phyloP scores from a whole-genome alignment of 2,329 filamentous ascomycete species.

The Penicillium sp. region DNA sequence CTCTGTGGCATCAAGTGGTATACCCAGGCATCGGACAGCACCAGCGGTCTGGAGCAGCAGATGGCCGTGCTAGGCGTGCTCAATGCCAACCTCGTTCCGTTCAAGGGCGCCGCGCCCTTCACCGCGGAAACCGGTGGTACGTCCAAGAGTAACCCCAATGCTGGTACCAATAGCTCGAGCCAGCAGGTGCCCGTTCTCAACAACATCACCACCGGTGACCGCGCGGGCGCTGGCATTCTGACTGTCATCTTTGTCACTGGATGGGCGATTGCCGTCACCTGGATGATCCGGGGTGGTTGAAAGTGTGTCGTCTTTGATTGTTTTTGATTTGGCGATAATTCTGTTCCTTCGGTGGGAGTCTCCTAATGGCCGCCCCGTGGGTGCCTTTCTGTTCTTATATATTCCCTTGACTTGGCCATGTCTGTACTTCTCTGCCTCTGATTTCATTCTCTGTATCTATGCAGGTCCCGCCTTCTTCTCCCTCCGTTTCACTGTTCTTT shows the following conservation, averaged over 20 bases:
- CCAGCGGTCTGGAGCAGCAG: constrained; percentile 42
- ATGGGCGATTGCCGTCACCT: constrained; percentile 32
- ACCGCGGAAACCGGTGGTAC: constrained; percentile 60
- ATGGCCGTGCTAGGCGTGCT: constrained; percentile 45
- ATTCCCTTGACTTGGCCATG: constrained; percentile 8
- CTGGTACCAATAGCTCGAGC: constrained; percentile 34
- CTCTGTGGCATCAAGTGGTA: constrained; percentile 57
- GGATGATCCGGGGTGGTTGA: constrained; percentile 33
- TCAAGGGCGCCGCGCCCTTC: constrained; percentile 39
- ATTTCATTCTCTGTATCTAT: constrained; percentile 14
- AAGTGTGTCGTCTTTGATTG: background rate
- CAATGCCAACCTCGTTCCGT: constrained; percentile 31
- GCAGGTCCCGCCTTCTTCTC: background rate
- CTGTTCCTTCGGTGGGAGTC: background rate
- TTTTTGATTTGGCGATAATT: background rate
- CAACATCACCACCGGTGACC: constrained; percentile 37
- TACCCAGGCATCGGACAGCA: constrained; percentile 38
- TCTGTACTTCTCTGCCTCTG: constrained; percentile 3
- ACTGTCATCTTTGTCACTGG: constrained; percentile 33
- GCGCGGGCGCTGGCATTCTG: constrained; percentile 39
- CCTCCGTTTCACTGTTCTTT: background rate
- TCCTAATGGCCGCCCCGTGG: constrained; percentile 6
- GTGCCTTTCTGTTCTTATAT: constrained; percentile 17
- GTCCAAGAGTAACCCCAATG: constrained; percentile 50
- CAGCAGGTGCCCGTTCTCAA: constrained; percentile 12